Evolutionary conservation across 257 asterid genomes (phyloP).

Genomic region (Thymus mandschuricus): DNA sequence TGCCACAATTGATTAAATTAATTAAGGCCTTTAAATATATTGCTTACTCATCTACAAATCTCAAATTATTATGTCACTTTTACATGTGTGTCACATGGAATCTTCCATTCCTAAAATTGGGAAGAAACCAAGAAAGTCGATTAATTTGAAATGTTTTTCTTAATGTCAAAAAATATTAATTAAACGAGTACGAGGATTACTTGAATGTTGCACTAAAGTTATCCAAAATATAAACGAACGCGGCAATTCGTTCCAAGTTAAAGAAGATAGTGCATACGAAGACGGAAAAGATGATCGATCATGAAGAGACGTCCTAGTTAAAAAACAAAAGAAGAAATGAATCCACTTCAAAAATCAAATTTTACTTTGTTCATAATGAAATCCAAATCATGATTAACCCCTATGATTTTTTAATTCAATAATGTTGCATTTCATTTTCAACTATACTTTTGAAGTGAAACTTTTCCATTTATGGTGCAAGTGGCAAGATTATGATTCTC

Average conservation of each 20-base stretch:
- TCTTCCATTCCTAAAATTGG: neutral
- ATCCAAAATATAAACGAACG: too few relatives aligned
- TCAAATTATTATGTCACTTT: neutral
- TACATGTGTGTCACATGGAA: slow-evolving; percentile 8
- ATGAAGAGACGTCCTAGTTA: too few relatives aligned
- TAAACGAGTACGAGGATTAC: too few relatives aligned
- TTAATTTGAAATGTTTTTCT: neutral
- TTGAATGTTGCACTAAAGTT: too few relatives aligned
- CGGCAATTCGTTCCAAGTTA: too few relatives aligned
- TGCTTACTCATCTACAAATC: neutral
- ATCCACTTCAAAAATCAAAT: too few relatives aligned
- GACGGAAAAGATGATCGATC: too few relatives aligned
- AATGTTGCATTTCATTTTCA: neutral
- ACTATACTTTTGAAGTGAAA: neutral
- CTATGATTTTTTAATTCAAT: neutral
- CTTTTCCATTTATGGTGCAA: neutral
- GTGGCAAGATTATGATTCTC: neutral
- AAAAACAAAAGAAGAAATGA: too few relatives aligned
- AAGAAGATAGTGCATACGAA: too few relatives aligned
- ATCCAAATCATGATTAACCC: neutral
- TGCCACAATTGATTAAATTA: slow-evolving; percentile 21
- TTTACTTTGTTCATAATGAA: too few relatives aligned
- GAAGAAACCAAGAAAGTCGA: slow-evolving; percentile 6
- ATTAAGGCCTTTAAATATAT: neutral
- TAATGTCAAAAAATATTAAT: too few relatives aligned